Conservation (phyloP, 495 filamentous ascomycete species). For the Penicillium arizonense region DNA sequence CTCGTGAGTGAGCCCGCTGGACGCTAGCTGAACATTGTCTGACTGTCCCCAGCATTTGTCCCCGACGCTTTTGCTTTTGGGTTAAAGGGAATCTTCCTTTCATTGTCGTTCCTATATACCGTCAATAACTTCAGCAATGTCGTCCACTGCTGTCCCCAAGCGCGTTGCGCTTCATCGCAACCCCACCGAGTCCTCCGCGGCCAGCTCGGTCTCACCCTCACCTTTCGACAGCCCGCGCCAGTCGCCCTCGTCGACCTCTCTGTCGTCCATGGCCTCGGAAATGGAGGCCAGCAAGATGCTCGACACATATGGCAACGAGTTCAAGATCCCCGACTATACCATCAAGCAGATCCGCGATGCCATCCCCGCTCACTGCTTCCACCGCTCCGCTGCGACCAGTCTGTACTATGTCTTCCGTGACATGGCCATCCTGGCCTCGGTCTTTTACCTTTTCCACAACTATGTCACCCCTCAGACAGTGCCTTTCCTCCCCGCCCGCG, state of each 20-base stretch:
- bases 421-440: slow-evolving; percentile 49
- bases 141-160: slow-evolving; percentile 57
- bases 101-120: background rate
- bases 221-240: slow-evolving; percentile 67
- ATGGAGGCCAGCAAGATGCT: slow-evolving; percentile 54
- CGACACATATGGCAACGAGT: slow-evolving; percentile 67
- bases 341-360: slow-evolving; percentile 69
- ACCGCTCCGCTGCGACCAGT: slow-evolving; percentile 59
- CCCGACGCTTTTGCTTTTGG: too few species aligned
- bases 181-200: slow-evolving; percentile 57
- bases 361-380: slow-evolving; percentile 62
- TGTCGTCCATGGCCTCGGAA: slow-evolving; percentile 80
- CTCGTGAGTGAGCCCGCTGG: background rate
- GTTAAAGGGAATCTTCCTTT: slow-evolving; percentile 1
- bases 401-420: slow-evolving; percentile 65
- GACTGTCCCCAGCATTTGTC: too few species aligned
- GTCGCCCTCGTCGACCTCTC: slow-evolving; percentile 83
- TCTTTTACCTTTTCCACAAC: slow-evolving; percentile 63
- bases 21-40: too few species aligned
- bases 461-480: slow-evolving; percentile 65
- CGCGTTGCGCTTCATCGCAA: slow-evolving; percentile 51
- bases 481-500: slow-evolving; percentile 48
- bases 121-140: slow-evolving; percentile 37
- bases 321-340: slow-evolving; percentile 67
- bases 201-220: slow-evolving; percentile 62